phyloP scores from a whole-genome alignment of 2,329 filamentous ascomycete species.

The Cryphonectria parasitica region DNA sequence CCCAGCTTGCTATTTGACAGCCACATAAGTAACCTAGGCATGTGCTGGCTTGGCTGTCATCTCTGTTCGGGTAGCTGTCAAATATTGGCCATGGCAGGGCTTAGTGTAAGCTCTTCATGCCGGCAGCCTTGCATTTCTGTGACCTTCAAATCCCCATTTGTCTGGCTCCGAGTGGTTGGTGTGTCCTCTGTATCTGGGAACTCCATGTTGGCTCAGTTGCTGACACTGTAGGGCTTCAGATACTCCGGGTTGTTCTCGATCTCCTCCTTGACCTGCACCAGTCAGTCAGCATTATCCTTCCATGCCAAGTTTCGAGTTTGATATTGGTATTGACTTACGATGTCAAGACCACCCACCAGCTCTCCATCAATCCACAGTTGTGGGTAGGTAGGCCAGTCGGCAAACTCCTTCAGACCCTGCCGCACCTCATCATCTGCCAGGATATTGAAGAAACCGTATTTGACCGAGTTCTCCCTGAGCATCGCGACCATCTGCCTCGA shows the following conservation, averaged over 20 bases:
- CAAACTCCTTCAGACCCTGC: slow-evolving; percentile 93
- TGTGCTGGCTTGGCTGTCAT: not conserved
- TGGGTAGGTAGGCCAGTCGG: slow-evolving; percentile 98
- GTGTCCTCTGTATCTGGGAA: not conserved
- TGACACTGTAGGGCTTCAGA: slow-evolving; percentile 72
- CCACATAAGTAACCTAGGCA: not conserved
- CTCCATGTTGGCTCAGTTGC: slow-evolving; percentile 38
- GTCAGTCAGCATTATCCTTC: slow-evolving; percentile 5
- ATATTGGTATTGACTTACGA: slow-evolving; percentile 64
- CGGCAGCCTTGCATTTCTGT: not conserved
- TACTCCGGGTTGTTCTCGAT: slow-evolving; percentile 83
- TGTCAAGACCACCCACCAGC: slow-evolving; percentile 90
- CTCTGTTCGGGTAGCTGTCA: not conserved
- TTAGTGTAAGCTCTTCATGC: not conserved
- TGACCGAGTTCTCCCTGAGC: slow-evolving; percentile 84
- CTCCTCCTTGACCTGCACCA: slow-evolving; percentile 84
- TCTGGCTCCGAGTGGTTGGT: not conserved
- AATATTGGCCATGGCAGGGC: not conserved
- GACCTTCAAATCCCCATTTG: not conserved
- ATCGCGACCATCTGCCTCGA: slow-evolving; percentile 86
- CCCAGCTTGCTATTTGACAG: not conserved
- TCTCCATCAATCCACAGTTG: slow-evolving; percentile 93
- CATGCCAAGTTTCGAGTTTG: not conserved
- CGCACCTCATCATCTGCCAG: slow-evolving; percentile 95
- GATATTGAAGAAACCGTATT: slow-evolving; percentile 99